A percentile compares a stretch with the other conserved stretches of the same genome.
Evolutionary conservation across 2,329 filamentous ascomycete species (phyloP).

Genomic region (Botrytis deweyae): DNA sequence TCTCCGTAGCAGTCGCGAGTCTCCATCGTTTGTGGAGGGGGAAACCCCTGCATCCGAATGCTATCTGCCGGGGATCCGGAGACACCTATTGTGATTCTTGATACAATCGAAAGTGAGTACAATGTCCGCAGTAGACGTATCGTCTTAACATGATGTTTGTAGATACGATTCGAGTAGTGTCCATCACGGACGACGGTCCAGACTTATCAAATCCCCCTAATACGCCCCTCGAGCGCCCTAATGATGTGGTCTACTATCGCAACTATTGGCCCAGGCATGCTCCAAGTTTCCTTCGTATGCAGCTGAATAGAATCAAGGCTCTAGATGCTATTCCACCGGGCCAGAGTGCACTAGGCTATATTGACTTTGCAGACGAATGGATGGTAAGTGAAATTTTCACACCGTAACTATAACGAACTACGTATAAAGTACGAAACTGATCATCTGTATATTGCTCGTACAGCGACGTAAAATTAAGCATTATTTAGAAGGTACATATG

Average conservation of each 20-base stretch:
- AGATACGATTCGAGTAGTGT: constrained; percentile 1
- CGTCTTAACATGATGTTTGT: background rate
- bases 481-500: background rate
- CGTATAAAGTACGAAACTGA: background rate
- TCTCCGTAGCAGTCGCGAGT: background rate
- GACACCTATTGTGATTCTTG: background rate
- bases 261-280: constrained; percentile 12
- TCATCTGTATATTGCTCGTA: background rate
- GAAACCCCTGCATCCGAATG: background rate
- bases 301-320: constrained; percentile 2
- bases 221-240: background rate
- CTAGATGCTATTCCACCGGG: background rate
- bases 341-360: background rate
- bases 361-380: background rate
- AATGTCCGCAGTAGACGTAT: background rate
- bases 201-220: background rate
- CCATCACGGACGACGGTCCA: background rate
- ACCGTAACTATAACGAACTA: background rate
- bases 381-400: background rate
- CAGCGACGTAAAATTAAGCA: background rate
- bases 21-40: background rate
- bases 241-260: background rate
- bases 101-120: background rate
- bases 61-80: background rate
- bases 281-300: constrained; percentile 2